Conservation (phyloP, 345 rosid genomes). For the Linum trigynum region DNA sequence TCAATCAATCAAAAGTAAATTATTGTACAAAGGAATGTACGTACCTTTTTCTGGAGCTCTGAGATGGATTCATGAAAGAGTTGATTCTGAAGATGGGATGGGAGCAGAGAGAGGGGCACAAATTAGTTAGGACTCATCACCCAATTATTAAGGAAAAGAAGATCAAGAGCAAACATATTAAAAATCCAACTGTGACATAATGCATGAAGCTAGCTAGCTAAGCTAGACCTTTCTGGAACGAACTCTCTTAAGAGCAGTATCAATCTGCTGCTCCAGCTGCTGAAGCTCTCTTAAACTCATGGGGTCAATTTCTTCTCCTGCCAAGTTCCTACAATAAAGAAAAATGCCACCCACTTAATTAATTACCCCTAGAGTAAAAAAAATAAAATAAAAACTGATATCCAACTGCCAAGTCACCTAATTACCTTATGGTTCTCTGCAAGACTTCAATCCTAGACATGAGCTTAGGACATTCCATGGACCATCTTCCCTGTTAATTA, state of each 20-base stretch:
- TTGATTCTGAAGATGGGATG: slow-evolving; percentile 43
- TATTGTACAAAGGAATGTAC: neutral
- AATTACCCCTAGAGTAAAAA: neutral
- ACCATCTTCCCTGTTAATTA: slow-evolving; percentile 26
- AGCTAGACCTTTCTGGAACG: slow-evolving; percentile 63
- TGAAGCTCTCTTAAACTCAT: slow-evolving; percentile 63
- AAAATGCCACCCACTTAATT: neutral
- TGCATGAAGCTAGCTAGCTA: no score
- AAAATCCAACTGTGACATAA: no score
- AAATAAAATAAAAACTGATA: neutral
- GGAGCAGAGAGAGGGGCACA: neutral
- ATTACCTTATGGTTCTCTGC: slow-evolving; percentile 39
- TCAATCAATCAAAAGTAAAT: neutral
- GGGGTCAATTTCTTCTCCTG: slow-evolving; percentile 60
- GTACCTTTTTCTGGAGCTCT: slow-evolving; percentile 61
- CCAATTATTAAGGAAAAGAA: neutral
- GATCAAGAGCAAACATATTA: neutral
- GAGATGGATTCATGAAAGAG: slow-evolving; percentile 50
- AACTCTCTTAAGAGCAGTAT: slow-evolving; percentile 60
- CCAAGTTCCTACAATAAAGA: slow-evolving; percentile 35
- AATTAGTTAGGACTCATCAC: neutral
- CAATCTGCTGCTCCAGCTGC: slow-evolving; percentile 73
- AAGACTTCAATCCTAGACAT: slow-evolving; percentile 9
- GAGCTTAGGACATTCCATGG: slow-evolving; percentile 9
- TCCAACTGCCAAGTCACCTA: neutral